Evolutionary conservation across 108 stramenopile species (phyloP).

Genomic region (Nitzschia sp.): DNA sequence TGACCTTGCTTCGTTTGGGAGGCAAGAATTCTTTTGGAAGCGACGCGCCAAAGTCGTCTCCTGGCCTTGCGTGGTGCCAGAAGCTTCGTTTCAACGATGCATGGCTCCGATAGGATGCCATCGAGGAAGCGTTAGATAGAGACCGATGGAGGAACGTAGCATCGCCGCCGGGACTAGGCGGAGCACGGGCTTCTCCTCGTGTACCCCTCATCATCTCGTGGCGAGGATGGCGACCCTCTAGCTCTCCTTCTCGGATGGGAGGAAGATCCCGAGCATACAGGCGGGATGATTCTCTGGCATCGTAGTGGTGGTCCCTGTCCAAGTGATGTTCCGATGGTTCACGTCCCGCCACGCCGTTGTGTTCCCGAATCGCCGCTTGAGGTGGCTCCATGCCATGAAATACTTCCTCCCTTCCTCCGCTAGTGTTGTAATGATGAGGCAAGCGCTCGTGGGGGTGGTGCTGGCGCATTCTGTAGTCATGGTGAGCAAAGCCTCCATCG

Average conservation of each 20-base stretch:
- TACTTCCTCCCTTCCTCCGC: conserved; percentile 1
- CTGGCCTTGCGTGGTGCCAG: conserved; percentile 46
- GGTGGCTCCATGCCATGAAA: background rate
- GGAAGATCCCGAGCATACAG: conserved; percentile 18
- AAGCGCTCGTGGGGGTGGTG: background rate
- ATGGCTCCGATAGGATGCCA: background rate
- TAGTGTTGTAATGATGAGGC: conserved; percentile 8
- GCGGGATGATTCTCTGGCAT: background rate
- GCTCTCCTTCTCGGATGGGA: conserved; percentile 16
- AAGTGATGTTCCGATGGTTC: background rate
- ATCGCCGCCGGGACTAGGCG: conserved; percentile 37
- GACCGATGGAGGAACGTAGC: conserved; percentile 7
- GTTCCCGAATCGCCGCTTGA: background rate
- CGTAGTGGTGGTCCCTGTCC: background rate
- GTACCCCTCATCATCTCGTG: conserved; percentile 10
- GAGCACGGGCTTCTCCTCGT: conserved; percentile 20
- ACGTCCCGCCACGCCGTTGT: background rate
- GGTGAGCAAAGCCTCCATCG: background rate
- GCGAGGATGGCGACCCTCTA: conserved; percentile 16
- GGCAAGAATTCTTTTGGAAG: conserved; percentile 44
- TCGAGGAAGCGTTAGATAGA: background rate
- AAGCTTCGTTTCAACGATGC: conserved; percentile 44
- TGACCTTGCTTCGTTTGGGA: conserved; percentile 39
- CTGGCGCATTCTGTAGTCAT: conserved; percentile 6
- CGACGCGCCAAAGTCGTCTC: conserved; percentile 16